Evolutionary conservation across 306 rosid genomes (phyloP).

Genomic region (Gastrolobium villosum): DNA sequence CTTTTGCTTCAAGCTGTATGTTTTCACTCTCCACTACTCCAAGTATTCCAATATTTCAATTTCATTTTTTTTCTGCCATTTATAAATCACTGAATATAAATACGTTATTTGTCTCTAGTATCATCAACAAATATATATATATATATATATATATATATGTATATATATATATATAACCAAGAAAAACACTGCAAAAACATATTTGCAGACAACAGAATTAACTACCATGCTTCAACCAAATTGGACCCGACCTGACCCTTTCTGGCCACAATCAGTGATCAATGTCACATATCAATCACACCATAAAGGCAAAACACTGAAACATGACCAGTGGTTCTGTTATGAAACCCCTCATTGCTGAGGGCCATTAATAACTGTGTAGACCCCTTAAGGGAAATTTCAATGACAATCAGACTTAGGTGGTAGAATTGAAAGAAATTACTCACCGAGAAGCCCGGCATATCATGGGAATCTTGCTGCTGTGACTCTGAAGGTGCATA

Average conservation of each 20-base stretch:
- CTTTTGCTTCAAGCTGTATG: no score
- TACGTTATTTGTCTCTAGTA: no score
- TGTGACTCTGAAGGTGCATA: constrained; percentile 75
- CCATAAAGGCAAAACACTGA: background rate
- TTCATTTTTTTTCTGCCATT: no score
- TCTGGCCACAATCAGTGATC: background rate
- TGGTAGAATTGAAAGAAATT: constrained; percentile 10
- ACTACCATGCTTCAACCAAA: background rate
- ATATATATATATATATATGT: no score
- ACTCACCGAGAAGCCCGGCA: constrained; percentile 92
- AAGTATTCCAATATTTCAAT: no score
- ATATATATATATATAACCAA: no score
- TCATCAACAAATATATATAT: no score
- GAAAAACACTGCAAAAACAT: no score
- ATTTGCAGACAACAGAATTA: no score
- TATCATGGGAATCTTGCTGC: constrained; percentile 78
- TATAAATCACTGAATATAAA: no score
- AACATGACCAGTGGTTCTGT: background rate
- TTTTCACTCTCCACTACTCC: no score
- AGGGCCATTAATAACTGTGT: background rate
- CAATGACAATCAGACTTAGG: background rate
- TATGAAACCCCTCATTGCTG: background rate
- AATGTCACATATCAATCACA: background rate
- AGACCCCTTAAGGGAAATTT: background rate
- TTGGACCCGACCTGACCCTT: background rate